Base-by-base conservation (phyloP, 331 rosid species). In the Acacia pycnantha region DNA sequence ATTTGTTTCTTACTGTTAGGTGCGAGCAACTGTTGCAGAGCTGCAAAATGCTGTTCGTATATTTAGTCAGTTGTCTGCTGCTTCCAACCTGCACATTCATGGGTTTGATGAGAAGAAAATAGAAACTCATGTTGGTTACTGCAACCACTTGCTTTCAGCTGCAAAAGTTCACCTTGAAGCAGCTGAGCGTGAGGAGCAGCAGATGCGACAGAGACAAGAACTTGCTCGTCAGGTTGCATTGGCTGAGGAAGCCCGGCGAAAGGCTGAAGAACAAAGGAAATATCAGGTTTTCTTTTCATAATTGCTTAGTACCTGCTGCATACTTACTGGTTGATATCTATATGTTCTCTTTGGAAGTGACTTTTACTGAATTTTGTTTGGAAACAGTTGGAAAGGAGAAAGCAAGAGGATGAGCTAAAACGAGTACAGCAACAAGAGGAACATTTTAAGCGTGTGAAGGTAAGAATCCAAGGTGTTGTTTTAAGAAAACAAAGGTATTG, bases 51-150 rank as follows among this genome's bases (percentile, higher is more conserved):
- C 99, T 58, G 97, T 94, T 84, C 97, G 99, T 50, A 83, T 96
- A 81, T 96, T 96, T 89, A 96, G 94, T 84, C 97, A 96, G 84
- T 84, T 96, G 88, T 96, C 99, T 86, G 98, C 99, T 75, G 98
- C 98, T 87, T 96, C 99, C 87, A 91, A 93, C 92, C 97, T 92
- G 77, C 98, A 96, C 83, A 84, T 96, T 84, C 97, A 96, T 83
- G 99, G 99, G 77, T 96, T 96, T 89, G 99, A 96, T 87, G 98
- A 94, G 93, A 96, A 96, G 90, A 96, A 96, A 84, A 96, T 96
- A 66, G 99, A 96, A 78, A 96, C 99, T 72, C 99, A 96, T 83
- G 97, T 96, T 84, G 97, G 94, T 68, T 96, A 96, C 79, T 96
- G 99, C 88, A 92, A 84, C 88, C 97, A 92, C 84, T 87, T 93